Conservation (phyloP, 1,284 basidiomycete genomes). For the Cutaneotrichosporon dermatis region DNA sequence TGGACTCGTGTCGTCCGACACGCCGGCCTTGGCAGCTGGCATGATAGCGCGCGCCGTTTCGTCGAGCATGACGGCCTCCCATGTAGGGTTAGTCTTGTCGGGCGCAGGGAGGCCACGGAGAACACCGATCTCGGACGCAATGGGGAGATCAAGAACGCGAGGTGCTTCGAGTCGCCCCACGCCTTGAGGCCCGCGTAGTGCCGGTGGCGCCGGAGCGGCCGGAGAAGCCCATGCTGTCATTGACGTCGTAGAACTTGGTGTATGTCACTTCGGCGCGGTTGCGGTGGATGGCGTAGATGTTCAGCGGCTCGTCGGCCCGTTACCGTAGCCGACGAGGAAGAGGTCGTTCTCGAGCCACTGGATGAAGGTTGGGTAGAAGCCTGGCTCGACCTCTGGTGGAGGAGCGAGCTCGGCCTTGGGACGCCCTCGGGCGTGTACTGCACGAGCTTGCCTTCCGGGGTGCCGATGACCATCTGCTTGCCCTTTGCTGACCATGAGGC, state of each 20-base stretch:
- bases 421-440: slow-evolving; percentile 55
- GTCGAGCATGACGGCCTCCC: slow-evolving; percentile 52
- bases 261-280: slow-evolving; percentile 35
- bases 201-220: slow-evolving; percentile 39
- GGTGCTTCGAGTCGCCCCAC: slow-evolving; percentile 47
- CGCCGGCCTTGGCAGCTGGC: slow-evolving; percentile 48
- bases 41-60: slow-evolving; percentile 53
- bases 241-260: slow-evolving; percentile 48
- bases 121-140: slow-evolving; percentile 48
- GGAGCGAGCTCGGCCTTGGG: slow-evolving; percentile 50
- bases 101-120: slow-evolving; percentile 31
- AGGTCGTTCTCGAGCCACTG: slow-evolving; percentile 57
- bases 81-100: slow-evolving; percentile 34
- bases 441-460: slow-evolving; percentile 46
- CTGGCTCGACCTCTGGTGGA: slow-evolving; percentile 41
- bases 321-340: slow-evolving; percentile 52
- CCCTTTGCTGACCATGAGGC: slow-evolving; percentile 56
- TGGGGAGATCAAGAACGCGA: slow-evolving; percentile 51
- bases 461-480: slow-evolving; percentile 55
- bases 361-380: slow-evolving; percentile 41
- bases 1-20: slow-evolving; percentile 49
- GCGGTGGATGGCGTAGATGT: slow-evolving; percentile 44
- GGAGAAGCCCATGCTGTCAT: slow-evolving; percentile 44
- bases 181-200: slow-evolving; percentile 45
- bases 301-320: slow-evolving; percentile 42